Evolutionary conservation across 495 filamentous ascomycete genomes (phyloP).

Genomic region (Pseudotulostoma volvatum): DNA sequence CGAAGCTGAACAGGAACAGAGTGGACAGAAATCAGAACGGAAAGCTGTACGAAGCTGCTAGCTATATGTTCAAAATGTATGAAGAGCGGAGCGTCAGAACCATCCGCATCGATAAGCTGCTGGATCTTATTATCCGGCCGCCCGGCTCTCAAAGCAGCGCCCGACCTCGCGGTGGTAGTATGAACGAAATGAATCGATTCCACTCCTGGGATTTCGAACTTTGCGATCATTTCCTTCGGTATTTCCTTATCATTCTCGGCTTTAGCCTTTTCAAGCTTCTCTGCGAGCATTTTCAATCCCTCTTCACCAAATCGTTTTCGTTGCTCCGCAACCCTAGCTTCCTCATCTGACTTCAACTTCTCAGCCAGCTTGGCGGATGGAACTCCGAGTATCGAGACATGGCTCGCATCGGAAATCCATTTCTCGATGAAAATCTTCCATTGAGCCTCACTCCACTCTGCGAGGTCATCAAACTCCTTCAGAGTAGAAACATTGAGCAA

Average conservation of each 20-base stretch:
- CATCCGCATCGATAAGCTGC: constrained; percentile 54
- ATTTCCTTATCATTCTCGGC: constrained; percentile 69
- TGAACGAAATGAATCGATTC: constrained; percentile 89
- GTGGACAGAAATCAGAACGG: constrained; percentile 59
- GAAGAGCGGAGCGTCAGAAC: constrained; percentile 54
- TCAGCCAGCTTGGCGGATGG: constrained; percentile 56
- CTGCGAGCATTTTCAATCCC: constrained; percentile 51
- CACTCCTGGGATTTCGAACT: constrained; percentile 65
- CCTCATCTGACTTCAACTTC: constrained; percentile 56
- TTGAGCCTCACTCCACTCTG: constrained; percentile 61
- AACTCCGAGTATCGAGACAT: constrained; percentile 76
- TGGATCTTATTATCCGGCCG: constrained; percentile 53
- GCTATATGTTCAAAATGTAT: constrained; percentile 92
- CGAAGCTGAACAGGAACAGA: constrained; percentile 55
- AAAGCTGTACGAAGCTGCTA: constrained; percentile 76
- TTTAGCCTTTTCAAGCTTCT: constrained; percentile 65
- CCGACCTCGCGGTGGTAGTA: constrained; percentile 71
- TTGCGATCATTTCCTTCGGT: constrained; percentile 55
- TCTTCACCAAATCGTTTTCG: constrained; percentile 44
- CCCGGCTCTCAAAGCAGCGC: constrained; percentile 56
- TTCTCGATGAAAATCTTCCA: constrained; percentile 70
- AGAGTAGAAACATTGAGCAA: constrained; percentile 51
- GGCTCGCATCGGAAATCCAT: constrained; percentile 74
- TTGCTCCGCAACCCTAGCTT: constrained; percentile 36
- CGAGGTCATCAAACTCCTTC: constrained; percentile 57